Conservation (phyloP, 306 rosid genomes). For the Cucurbita pepo region DNA sequence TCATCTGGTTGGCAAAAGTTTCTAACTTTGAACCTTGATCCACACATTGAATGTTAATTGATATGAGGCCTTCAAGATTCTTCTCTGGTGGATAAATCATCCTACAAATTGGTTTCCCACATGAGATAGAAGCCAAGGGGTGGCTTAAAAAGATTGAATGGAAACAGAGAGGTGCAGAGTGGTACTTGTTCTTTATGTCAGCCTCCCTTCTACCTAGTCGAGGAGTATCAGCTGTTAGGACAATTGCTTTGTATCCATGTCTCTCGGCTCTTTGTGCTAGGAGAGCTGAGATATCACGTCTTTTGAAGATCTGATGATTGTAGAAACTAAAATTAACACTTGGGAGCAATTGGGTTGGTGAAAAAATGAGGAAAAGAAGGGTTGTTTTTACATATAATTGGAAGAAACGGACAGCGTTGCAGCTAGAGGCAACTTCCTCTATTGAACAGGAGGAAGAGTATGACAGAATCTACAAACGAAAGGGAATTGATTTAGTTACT, state of each 20-base stretch:
- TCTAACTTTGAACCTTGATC: conserved; percentile 30
- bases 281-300: conserved; percentile 28
- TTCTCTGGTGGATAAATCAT: conserved; percentile 35
- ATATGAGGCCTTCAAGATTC: conserved; percentile 44
- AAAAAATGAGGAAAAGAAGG: not conserved
- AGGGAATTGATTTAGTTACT: not conserved
- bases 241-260: conserved; percentile 43
- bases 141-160: not conserved
- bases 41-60: conserved; percentile 4
- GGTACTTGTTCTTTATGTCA: conserved; percentile 44
- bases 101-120: conserved; percentile 11
- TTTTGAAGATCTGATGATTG: conserved; percentile 29
- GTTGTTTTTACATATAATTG: conserved; percentile 36
- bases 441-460: conserved; percentile 25
- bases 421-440: conserved; percentile 59
- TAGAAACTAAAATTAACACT: not conserved
- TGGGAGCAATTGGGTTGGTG: not conserved
- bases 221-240: conserved; percentile 42
- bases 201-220: conserved; percentile 54
- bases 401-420: conserved; percentile 55
- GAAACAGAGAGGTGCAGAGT: not conserved
- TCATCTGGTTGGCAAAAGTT: conserved; percentile 10
- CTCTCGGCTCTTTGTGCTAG: conserved; percentile 45
- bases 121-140: not conserved
- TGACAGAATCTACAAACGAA: conserved; percentile 24